phyloP scores from a whole-genome alignment of 768 basidiomycete genomes.

The Trichaptum fuscoviolaceum region DNA sequence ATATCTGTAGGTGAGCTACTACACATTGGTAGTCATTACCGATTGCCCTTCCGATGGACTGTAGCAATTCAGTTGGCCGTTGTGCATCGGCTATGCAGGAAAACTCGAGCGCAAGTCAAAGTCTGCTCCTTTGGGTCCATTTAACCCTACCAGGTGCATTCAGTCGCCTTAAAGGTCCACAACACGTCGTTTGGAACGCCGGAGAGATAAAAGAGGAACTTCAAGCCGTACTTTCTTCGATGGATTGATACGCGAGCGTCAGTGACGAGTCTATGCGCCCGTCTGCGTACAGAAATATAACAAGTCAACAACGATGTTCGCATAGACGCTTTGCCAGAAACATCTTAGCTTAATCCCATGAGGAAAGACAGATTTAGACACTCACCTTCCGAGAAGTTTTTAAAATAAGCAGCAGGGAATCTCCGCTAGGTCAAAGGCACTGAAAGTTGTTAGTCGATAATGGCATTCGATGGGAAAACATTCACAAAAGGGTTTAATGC shows the following conservation, averaged over 20 bases:
- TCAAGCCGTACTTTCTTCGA: background rate
- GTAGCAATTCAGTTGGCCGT: background rate
- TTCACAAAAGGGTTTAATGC: background rate
- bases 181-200: background rate
- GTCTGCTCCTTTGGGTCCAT: background rate
- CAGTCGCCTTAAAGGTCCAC: background rate
- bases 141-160: background rate
- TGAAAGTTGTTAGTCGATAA: background rate
- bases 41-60: background rate
- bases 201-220: background rate
- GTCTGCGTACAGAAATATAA: too few species aligned
- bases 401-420: conserved; percentile 1
- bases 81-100: background rate
- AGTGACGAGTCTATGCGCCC: background rate
- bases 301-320: background rate
- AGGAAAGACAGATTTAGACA: background rate
- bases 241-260: background rate
- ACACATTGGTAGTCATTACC: background rate
- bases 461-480: background rate
- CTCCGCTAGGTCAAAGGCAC: too few species aligned
- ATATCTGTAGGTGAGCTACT: background rate
- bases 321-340: background rate
- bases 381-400: background rate
- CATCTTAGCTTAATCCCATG: background rate
- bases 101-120: background rate